Evolutionary conservation across 2,329 filamentous ascomycete species (phyloP).

Genomic region (Arthrobotrys megalospora): DNA sequence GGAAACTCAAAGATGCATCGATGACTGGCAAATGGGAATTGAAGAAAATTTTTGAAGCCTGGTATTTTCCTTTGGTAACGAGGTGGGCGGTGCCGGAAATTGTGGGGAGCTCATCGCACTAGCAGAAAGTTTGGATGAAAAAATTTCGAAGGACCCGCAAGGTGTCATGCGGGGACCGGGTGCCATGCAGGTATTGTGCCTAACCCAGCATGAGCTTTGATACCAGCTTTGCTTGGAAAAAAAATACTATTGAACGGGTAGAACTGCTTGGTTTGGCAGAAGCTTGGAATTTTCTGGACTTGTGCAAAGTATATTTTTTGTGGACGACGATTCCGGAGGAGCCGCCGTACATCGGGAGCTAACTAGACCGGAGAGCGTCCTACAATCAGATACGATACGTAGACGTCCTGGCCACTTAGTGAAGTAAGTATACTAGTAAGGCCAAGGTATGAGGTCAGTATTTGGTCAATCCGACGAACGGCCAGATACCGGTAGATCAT

Average conservation of each 20-base stretch:
- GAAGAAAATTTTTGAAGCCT: constrained; percentile 34
- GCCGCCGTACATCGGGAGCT: constrained; percentile 18
- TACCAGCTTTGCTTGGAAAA: constrained; percentile 22
- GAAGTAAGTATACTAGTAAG: no score
- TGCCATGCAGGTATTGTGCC: constrained; percentile 26
- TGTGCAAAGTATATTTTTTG: neutral
- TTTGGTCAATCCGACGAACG: neutral
- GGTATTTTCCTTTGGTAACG: constrained; percentile 42
- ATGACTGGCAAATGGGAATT: constrained; percentile 24
- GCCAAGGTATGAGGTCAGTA: neutral
- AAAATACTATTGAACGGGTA: no score
- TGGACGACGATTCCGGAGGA: neutral
- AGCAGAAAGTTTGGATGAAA: constrained; percentile 57
- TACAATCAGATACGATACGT: neutral
- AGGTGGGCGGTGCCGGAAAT: constrained; percentile 51
- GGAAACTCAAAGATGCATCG: constrained; percentile 16
- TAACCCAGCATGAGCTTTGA: constrained; percentile 32
- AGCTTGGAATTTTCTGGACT: constrained; percentile 39
- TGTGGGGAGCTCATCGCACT: constrained; percentile 61
- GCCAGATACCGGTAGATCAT: neutral
- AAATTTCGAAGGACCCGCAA: constrained; percentile 23
- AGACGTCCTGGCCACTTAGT: no score
- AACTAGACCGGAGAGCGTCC: constrained; percentile 5
- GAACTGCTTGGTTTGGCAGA: constrained; percentile 45
- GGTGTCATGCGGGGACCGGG: constrained; percentile 54